A percentile compares a stretch with the other conserved stretches of the same genome.
phyloP scores from a whole-genome alignment of 345 rosid species.

The Fremontodendron californicum region DNA sequence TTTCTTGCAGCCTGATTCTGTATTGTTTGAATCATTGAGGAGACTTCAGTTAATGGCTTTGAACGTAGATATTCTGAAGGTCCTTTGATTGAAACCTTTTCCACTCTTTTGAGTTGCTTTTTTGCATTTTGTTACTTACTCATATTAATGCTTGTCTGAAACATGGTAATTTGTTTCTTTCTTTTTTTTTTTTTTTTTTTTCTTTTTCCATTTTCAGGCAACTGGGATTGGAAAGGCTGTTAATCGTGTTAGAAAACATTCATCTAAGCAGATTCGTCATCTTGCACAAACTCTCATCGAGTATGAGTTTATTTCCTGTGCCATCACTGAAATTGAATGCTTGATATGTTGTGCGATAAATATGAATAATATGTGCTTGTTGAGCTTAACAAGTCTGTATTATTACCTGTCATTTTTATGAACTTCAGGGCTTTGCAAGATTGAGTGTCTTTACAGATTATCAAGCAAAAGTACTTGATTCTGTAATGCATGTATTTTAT shows the following conservation, averaged over 20 bases:
- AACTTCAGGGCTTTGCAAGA: not conserved
- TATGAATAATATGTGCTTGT: not conserved
- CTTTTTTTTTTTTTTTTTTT: too few species aligned
- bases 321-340: not conserved
- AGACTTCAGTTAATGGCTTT: constrained; percentile 75
- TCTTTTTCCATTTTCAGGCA: constrained; percentile 36
- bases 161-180: not conserved
- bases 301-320: constrained; percentile 39
- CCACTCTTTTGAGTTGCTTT: not conserved
- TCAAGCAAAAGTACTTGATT: not conserved
- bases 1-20: constrained; percentile 57
- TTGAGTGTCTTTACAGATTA: too few species aligned
- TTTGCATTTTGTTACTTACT: not conserved
- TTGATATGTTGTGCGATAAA: too few species aligned
- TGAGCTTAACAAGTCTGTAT: not conserved
- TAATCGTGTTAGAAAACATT: constrained; percentile 70
- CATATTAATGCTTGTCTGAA: constrained; percentile 15
- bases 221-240: constrained; percentile 96
- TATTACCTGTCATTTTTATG: not conserved
- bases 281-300: constrained; percentile 67
- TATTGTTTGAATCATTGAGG: constrained; percentile 67
- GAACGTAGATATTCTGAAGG: constrained; percentile 73
- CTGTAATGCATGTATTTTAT: not conserved
- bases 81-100: constrained; percentile 28
- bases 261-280: constrained; percentile 50